Base-by-base conservation (phyloP, 164 flowering plant species). In the Taxillus chinensis region DNA sequence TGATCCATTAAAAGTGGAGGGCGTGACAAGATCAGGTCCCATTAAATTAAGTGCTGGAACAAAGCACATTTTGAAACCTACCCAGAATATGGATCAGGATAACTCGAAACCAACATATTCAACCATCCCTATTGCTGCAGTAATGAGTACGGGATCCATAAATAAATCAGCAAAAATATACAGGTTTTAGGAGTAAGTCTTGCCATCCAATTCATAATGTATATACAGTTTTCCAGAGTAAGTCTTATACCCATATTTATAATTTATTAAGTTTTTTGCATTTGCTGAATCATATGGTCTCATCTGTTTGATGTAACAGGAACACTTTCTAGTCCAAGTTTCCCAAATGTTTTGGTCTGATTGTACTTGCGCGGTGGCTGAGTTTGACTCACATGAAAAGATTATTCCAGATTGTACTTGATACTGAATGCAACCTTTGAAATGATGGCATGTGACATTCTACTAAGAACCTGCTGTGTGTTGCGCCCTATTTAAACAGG, bases 1-100 rank as follows among this genome's bases (percentile, higher is more conserved):
- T 62, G 66, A 54, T 37, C 37, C 57, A 17, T 17, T 9, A 39
- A 68, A 62, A 41, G n/a, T 59, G 57, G 75, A 73, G 56, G 59
- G 62, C 15, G 39, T 43, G 49, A 61, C 60, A 54, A 78, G 75
- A 68, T 50, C 78, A 40, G 87, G 86, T 64, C 83, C 88, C 46
- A 41, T 77, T 15, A 83, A 79, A 63, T 67, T 86, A 63, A 78
- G 71, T 62, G 82, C 86, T 52, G 86, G 88, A 62, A 80, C 79
- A 60, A 83, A 80, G 69, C 83, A 83, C 71, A 79, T 86, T 48
- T 72, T 82, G 55, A 80, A 79, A 69, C 83, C 91, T 1, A 64
- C 73, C 69, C 71, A 68, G 55, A 70, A 51, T 58, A 56, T 60
- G 14, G 78, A 78, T 70, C 70, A 55, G 52, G 77, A 69, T 62